Percentiles rank a stretch among this genome's conserved stretches.
Evolutionary conservation across 805 yeast genomes (phyloP).

Genomic region (Cyberlindnera nakhonratchasimensis): DNA sequence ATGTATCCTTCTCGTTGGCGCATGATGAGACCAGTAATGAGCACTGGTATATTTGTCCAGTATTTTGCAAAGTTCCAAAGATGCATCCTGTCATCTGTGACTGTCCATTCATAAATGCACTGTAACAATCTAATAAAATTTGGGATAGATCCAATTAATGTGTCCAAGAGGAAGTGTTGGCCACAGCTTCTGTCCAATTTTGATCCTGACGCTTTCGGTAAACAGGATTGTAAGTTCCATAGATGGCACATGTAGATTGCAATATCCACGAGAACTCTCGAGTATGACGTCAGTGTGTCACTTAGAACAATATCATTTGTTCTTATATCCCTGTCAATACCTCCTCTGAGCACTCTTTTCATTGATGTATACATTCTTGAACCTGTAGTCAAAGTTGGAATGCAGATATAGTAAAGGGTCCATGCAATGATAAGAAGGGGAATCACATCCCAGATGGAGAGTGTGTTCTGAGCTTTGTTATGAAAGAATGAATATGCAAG

Average conservation of each 20-base stretch:
- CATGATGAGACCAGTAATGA: constrained; percentile 34
- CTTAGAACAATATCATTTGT: constrained; percentile 79
- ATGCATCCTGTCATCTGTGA: constrained; percentile 47
- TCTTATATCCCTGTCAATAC: constrained; percentile 49
- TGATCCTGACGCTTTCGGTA: constrained; percentile 27
- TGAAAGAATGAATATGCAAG: constrained; percentile 4
- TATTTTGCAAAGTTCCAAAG: constrained; percentile 75
- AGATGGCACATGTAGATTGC: constrained; percentile 52
- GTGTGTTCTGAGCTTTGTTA: neutral
- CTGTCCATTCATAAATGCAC: constrained; percentile 69
- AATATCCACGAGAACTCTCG: constrained; percentile 72
- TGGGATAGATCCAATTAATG: constrained; percentile 50
- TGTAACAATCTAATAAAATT: constrained; percentile 75
- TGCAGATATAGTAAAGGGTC: constrained; percentile 6
- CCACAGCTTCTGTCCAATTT: constrained; percentile 35
- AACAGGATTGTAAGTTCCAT: constrained; percentile 34
- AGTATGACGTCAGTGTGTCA: constrained; percentile 81
- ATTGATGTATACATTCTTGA: constrained; percentile 31
- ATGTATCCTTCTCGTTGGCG: constrained; percentile 16
- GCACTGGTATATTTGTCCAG: constrained; percentile 55
- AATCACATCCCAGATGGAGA: constrained; percentile 13
- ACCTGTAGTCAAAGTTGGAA: constrained; percentile 2
- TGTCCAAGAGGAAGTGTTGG: constrained; percentile 32
- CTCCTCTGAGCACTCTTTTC: constrained; percentile 53
- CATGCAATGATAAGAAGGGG: constrained; percentile 9